phyloP scores from a whole-genome alignment of 768 basidiomycete species.

The Termitomyces sp. region DNA sequence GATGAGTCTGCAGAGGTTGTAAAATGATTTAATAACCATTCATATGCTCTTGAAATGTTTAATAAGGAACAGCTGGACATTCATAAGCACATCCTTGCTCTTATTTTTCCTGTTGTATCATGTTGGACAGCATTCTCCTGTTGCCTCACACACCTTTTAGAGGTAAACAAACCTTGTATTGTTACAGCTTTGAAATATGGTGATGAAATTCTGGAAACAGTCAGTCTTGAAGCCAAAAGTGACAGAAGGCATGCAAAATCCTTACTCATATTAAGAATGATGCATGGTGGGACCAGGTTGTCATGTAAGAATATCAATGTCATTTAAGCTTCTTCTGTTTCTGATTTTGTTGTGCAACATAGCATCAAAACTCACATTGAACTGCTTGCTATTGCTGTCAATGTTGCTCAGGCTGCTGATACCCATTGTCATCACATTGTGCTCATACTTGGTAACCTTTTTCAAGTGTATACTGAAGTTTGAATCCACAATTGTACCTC shows the following conservation, averaged over 20 bases:
- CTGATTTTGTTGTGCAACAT: not conserved
- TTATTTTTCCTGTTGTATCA: slow-evolving; percentile 1
- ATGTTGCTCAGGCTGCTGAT: slow-evolving; percentile 5
- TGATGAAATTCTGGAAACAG: not conserved
- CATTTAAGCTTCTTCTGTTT: not conserved
- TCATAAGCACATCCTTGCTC: not conserved
- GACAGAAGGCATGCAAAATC: not conserved
- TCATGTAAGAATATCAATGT: not conserved
- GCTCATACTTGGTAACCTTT: slow-evolving; percentile 6
- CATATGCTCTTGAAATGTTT: slow-evolving; percentile 1
- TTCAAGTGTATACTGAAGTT: not conserved
- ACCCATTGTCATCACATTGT: slow-evolving; percentile 1
- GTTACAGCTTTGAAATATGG: not conserved
- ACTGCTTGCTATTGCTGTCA: slow-evolving; percentile 4
- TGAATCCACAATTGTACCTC: not conserved
- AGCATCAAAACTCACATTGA: slow-evolving; percentile 2
- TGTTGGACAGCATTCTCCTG: not conserved
- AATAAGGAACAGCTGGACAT: not conserved
- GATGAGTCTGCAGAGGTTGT: slow-evolving; percentile 1
- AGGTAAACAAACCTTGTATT: not conserved
- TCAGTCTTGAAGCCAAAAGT: not conserved
- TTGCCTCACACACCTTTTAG: not conserved
- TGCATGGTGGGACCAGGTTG: not conserved
- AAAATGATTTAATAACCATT: slow-evolving; percentile 11
- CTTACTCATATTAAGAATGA: not conserved